Base-by-base conservation (phyloP, 345 rosid genomes). In the Ceriops zippeliana region DNA sequence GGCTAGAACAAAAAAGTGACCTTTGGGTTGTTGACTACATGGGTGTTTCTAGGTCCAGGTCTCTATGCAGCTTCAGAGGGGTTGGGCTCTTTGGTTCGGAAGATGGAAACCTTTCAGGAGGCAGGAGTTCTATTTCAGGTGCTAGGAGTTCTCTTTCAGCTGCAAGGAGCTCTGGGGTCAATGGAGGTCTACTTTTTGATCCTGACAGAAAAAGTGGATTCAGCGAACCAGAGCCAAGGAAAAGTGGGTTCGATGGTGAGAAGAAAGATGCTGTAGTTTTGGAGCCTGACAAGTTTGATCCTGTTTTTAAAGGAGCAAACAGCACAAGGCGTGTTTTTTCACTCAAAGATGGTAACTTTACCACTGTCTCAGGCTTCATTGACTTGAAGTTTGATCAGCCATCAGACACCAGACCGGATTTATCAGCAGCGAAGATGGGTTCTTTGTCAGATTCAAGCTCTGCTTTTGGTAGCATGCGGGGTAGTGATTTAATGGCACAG, bases 21-120 rank as follows among this genome's bases (percentile, higher is more conserved):
- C 66, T 90, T 34, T 91, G 97, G 96, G 89, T 82, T 59, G 88
- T 88, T 65, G 96, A 91, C 73, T 83, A 85, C 65, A 31, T 81
- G 60, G 86, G 86, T 0, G 97, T 90, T 26, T 90, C 96, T 19
- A 87, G 99, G 75, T 91, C 93, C 30, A 95, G 99, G 78, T 95
- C 99, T 58, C 82, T 95, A 8, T 87, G 93, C 76, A 91, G 96
- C 63, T 95, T 91, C 67, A 80, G 96, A 30, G 96, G 90, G 1
- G 83, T 82, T 53, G 91, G 81, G n/a, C 75, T 80, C 26, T 87
- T 84, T 24, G 86, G 87, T 31, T 91, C 96, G 0, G 99, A 89
- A 71, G 96, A 84, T 60, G 96, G 92, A 17, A 79, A 79, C 38
- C 74, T 72, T 65, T 76, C 74, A 7, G 80, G 80, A 28, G 80